These are phyloP conservation scores for Sclerotinia spermophila DNA, from an alignment of 2,329 filamentous ascomycete genomes.

Conservation along the genomic window DNA sequence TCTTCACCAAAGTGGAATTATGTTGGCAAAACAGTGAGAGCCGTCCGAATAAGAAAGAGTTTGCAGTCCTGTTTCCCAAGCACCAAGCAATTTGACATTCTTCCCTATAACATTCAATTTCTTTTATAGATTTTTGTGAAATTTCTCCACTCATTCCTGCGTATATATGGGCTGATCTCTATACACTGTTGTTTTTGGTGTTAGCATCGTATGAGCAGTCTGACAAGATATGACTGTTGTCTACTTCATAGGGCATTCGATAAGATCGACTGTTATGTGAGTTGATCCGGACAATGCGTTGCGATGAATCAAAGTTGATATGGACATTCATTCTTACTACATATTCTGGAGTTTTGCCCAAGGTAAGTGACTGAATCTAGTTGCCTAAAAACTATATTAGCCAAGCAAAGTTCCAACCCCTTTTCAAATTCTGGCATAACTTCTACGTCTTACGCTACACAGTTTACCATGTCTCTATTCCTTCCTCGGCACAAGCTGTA, in stretches of 20 bases:
- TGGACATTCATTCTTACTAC: too few species aligned
- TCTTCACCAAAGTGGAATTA: neutral
- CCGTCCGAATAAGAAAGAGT: neutral
- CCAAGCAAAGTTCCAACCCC: neutral
- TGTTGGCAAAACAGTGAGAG: neutral
- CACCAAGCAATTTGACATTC: neutral
- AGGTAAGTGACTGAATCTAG: neutral
- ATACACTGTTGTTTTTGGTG: neutral
- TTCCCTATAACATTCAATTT: too few species aligned
- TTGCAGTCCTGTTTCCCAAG: neutral
- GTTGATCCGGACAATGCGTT: neutral
- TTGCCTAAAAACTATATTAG: neutral
- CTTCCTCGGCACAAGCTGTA: constrained; percentile 25
- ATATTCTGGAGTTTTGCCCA: neutral
- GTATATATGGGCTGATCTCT: neutral
- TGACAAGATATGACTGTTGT: neutral
- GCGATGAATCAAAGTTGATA: neutral
- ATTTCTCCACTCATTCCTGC: neutral
- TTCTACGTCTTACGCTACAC: neutral
- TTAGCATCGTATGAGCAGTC: neutral
- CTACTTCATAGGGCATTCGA: neutral
- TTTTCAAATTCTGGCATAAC: neutral
- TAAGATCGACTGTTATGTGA: neutral
- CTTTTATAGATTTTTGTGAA: neutral
- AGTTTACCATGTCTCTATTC: constrained; percentile 19